Conservation (phyloP, 495 filamentous ascomycete genomes). For the Penicillium pancosmium region DNA sequence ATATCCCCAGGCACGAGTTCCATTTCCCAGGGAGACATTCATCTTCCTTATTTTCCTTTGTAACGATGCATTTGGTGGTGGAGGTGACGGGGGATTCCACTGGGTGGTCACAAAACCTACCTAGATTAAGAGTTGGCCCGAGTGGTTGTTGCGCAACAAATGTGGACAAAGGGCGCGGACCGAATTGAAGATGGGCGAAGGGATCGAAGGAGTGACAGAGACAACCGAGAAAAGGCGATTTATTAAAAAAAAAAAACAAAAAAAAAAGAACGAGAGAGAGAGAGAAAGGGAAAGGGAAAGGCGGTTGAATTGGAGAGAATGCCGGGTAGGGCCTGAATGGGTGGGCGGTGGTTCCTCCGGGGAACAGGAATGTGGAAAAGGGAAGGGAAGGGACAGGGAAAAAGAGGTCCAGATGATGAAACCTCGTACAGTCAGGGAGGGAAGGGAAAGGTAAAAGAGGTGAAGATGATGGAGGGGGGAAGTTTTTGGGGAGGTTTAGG, state of each 20-base stretch:
- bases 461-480: constrained; percentile 21
- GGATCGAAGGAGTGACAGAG: constrained; percentile 17
- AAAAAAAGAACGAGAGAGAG: constrained; percentile 1
- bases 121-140: neutral
- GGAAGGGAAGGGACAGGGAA: constrained; percentile 14
- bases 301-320: constrained; percentile 7
- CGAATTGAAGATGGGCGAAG: constrained; percentile 2
- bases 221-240: neutral
- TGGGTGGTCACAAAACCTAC: neutral
- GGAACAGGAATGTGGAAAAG: constrained; percentile 38
- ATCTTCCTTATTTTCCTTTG: neutral
- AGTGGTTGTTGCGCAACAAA: constrained; percentile 1
- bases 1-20: constrained; percentile 19
- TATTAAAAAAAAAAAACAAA: too few relatives aligned
- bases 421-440: constrained; percentile 1
- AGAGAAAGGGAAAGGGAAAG: constrained; percentile 5
- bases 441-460: constrained; percentile 23
- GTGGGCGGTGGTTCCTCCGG: constrained; percentile 40
- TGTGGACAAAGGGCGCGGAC: neutral
- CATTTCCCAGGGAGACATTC: constrained; percentile 1
- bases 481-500: constrained; percentile 22
- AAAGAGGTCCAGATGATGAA: constrained; percentile 4
- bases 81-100: neutral
- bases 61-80: neutral
- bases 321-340: constrained; percentile 9